Evolutionary conservation across 768 basidiomycete species (phyloP), one percentile per base, ranked within the genome.

Genomic region (Boletus edulis): DNA sequence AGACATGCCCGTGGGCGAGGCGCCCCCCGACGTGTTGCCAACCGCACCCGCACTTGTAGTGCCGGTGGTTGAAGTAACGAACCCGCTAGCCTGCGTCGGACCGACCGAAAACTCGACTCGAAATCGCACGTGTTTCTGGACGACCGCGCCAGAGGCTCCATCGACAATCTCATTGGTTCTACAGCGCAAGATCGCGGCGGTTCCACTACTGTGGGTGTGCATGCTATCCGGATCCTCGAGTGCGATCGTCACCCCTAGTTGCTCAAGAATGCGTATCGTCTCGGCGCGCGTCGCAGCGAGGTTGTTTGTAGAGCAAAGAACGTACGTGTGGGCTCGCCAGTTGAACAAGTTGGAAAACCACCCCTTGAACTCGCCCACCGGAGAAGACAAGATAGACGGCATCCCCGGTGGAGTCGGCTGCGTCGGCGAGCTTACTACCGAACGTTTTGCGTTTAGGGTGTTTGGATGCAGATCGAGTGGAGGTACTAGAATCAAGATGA

Each of bases 301-400:
- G 54, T 82, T 79, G 52, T 82, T 77, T 15, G 72, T 60, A 5
- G 88, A 89, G 66, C 85, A 87, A 29, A 84, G 70, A 56, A 73
- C 68, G 65, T 72, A 77, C 22, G 77, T 72, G 51, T 83, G 81
- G 32, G 79, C 77, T 66, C 90, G 94, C 90, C 93, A 97, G 70
- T 86, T 90, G 78, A 98, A 98, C 31, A 98, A 76, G 61, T 90
- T 96, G 20, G 92, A 91, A 73, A 98, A 95, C 95, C 52, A 53
- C 3, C 52, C 52, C 9, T 53, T 53, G 72, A 91, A 85, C 69
- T 91, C 90, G 54, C 86, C 86, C 14, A 89, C 86, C 11, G 83
- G 85, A n/a, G 88, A 88, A 15, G 88, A 84, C 8, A 81, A 75
- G 41, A 83, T 68, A 46, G 69, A 73, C 22, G 55, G 67, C 56